Evolutionary conservation across 2,329 filamentous ascomycete species (phyloP).

Genomic region (Kalmusia sp.): DNA sequence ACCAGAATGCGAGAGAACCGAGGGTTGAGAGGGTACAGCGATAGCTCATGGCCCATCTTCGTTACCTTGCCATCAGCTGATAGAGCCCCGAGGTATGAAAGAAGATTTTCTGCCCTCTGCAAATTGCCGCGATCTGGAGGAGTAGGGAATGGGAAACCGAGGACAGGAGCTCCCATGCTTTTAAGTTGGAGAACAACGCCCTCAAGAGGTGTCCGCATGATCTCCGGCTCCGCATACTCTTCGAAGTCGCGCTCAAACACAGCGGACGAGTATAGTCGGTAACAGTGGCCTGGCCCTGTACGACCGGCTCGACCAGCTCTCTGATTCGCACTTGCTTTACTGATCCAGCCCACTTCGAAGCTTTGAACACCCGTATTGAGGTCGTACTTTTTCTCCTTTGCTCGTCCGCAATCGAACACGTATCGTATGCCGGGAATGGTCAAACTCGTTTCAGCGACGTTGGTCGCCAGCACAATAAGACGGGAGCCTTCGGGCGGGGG

Average conservation of each 20-base stretch:
- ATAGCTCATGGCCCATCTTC: conserved; percentile 78
- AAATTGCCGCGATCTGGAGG: conserved; percentile 80
- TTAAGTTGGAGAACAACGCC: conserved; percentile 90
- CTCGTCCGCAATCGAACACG: conserved; percentile 91
- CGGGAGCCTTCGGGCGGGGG: conserved; percentile 81
- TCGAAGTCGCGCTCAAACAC: conserved; percentile 90
- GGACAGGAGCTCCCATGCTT: conserved; percentile 88
- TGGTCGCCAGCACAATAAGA: conserved; percentile 89
- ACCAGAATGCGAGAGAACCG: conserved; percentile 92
- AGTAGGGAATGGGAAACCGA: conserved; percentile 96
- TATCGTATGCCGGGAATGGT: conserved; percentile 96
- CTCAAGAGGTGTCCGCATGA: conserved; percentile 90
- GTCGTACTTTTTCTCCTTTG: conserved; percentile 92
- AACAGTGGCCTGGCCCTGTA: conserved; percentile 95
- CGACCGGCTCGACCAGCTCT: conserved; percentile 91
- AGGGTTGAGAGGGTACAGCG: conserved; percentile 87
- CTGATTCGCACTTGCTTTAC: conserved; percentile 93
- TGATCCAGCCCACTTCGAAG: conserved; percentile 95
- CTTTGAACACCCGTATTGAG: conserved; percentile 89
- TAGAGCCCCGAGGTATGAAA: conserved; percentile 85
- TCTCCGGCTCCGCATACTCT: conserved; percentile 86
- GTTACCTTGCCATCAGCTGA: conserved; percentile 77
- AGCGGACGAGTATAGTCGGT: conserved; percentile 90
- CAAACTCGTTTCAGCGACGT: conserved; percentile 95
- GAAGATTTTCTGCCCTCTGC: conserved; percentile 81